phyloP scores from a whole-genome alignment of 2,329 filamentous ascomycete species.

The Diaporthe caulivora region DNA sequence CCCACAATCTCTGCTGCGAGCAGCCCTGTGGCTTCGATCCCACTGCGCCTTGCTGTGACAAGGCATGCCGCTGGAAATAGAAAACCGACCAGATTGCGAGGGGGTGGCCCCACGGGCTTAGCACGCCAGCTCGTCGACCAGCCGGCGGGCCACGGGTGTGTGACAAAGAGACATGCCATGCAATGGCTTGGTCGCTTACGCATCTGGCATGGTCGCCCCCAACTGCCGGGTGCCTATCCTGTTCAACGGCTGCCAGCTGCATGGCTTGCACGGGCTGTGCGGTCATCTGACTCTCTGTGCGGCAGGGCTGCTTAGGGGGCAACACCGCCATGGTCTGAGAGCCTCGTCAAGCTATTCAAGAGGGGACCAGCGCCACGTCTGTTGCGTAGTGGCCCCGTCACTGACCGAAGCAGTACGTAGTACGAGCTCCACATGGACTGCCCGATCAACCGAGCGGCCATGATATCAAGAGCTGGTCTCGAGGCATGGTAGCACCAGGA shows the following conservation, averaged over 20 bases:
- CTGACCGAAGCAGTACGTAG: not conserved
- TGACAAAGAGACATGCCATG: conserved; percentile 23
- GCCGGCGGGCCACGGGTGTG: not conserved
- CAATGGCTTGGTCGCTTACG: conserved; percentile 4
- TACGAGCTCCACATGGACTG: too few relatives aligned
- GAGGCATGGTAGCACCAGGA: not conserved
- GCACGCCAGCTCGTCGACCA: not conserved
- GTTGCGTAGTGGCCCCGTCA: too few relatives aligned
- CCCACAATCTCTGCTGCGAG: not conserved
- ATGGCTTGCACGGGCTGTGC: conserved; percentile 1
- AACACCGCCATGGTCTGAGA: not conserved
- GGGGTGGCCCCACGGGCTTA: not conserved
- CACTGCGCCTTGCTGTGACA: not conserved
- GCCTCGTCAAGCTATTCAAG: not conserved
- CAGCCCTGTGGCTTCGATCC: conserved; percentile 5
- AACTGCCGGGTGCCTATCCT: conserved; percentile 10
- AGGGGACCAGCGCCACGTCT: too few relatives aligned
- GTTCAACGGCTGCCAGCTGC: conserved; percentile 4
- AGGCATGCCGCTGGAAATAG: conserved; percentile 10
- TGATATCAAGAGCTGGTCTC: not conserved
- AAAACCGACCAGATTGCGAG: not conserved
- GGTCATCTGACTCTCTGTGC: not conserved
- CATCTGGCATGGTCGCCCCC: conserved; percentile 25
- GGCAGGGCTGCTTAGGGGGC: not conserved
- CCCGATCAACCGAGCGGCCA: not conserved